Conservation (phyloP, 352 stramenopile genomes). For the Phytophthora podocarpi region DNA sequence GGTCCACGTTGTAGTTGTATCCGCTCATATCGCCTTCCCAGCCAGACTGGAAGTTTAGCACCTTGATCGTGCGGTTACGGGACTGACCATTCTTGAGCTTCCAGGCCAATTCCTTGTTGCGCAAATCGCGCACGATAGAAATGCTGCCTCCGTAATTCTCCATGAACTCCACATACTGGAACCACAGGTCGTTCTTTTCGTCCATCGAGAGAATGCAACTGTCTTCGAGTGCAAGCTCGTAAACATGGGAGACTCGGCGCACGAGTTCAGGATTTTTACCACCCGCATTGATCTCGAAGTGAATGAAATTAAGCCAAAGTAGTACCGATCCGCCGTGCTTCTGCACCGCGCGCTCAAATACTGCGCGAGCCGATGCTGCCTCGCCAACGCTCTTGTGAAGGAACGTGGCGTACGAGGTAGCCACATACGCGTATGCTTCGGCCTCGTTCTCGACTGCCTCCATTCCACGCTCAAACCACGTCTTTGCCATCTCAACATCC, state of each 20-base stretch:
- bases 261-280: slow-evolving; percentile 37
- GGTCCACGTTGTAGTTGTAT: slow-evolving; percentile 41
- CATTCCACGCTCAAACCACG: slow-evolving; percentile 60
- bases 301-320: slow-evolving; percentile 72
- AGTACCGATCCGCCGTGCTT: slow-evolving; percentile 51
- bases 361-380: slow-evolving; percentile 36
- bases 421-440: slow-evolving; percentile 56
- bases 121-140: slow-evolving; percentile 52
- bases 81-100: slow-evolving; percentile 67
- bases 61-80: slow-evolving; percentile 59
- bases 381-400: slow-evolving; percentile 55
- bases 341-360: slow-evolving; percentile 53
- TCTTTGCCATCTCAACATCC: slow-evolving; percentile 53
- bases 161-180: slow-evolving; percentile 80
- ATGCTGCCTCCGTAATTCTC: slow-evolving; percentile 55
- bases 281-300: slow-evolving; percentile 61
- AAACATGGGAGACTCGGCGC: slow-evolving; percentile 48
- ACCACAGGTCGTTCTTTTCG: slow-evolving; percentile 85
- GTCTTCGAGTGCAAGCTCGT: slow-evolving; percentile 54
- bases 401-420: slow-evolving; percentile 66
- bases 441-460: slow-evolving; percentile 42
- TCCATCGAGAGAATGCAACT: slow-evolving; percentile 57
- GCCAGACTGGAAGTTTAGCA: slow-evolving; percentile 53
- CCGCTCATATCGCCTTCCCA: slow-evolving; percentile 21
- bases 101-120: slow-evolving; percentile 64